phyloP scores from a whole-genome alignment of 1,284 basidiomycete genomes.

The Trichosporon sp. region DNA sequence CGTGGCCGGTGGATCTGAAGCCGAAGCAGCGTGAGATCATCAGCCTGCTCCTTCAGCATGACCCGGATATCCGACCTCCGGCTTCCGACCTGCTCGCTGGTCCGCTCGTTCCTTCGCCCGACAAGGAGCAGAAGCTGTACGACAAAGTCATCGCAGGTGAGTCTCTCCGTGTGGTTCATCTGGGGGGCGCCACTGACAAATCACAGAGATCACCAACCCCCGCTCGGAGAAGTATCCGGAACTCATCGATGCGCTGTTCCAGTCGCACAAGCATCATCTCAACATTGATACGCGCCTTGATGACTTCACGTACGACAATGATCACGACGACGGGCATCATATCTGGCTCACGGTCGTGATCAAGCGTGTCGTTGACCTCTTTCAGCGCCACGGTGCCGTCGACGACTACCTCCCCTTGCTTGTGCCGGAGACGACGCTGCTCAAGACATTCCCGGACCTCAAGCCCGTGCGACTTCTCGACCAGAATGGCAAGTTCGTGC shows the following conservation, averaged over 20 bases:
- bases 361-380: slow-evolving; percentile 68
- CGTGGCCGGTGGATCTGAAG: slow-evolving; percentile 60
- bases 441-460: slow-evolving; percentile 57
- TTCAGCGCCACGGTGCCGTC: slow-evolving; percentile 82
- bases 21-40: slow-evolving; percentile 57
- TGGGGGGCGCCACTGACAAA: not conserved
- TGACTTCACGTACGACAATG: slow-evolving; percentile 71
- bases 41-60: slow-evolving; percentile 72
- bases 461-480: slow-evolving; percentile 69
- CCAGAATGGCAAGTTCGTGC: slow-evolving; percentile 71
- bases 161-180: not conserved
- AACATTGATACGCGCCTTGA: slow-evolving; percentile 60
- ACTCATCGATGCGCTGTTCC: slow-evolving; percentile 38
- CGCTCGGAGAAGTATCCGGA: slow-evolving; percentile 40
- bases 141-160: slow-evolving; percentile 34
- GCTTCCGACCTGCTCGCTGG: slow-evolving; percentile 81
- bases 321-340: slow-evolving; percentile 58
- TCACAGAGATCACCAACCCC: slow-evolving; percentile 41
- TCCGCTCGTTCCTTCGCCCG: slow-evolving; percentile 54
- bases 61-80: slow-evolving; percentile 71
- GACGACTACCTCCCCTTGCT: slow-evolving; percentile 72
- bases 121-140: slow-evolving; percentile 37
- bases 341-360: slow-evolving; percentile 56
- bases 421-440: slow-evolving; percentile 59
- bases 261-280: slow-evolving; percentile 50